Percentiles rank a stretch among this genome's conserved stretches.
Evolutionary conservation across 1,139 yeast genomes (phyloP).

Genomic region (Nakaseomyces bracarensis): DNA sequence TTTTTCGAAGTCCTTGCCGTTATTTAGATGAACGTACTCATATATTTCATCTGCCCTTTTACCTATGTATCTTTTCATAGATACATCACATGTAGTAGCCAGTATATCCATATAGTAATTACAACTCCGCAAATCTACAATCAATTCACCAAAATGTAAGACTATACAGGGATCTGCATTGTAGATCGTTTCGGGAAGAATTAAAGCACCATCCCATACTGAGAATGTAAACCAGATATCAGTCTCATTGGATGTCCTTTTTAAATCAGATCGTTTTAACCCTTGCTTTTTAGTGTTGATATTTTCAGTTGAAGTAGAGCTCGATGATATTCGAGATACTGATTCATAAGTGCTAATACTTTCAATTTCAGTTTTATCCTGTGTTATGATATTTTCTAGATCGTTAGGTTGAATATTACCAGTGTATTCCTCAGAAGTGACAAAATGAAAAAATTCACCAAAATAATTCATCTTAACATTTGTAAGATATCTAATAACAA

Average conservation of each 20-base stretch:
- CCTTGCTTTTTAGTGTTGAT: conserved; percentile 10
- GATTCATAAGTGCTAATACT: not conserved
- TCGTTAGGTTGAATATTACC: conserved; percentile 15
- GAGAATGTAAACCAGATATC: conserved; percentile 69
- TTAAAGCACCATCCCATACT: conserved; percentile 58
- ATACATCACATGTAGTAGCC: conserved; percentile 30
- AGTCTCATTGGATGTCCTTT: conserved; percentile 59
- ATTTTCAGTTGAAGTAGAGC: conserved; percentile 2
- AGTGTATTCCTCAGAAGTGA: conserved; percentile 74
- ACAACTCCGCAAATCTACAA: conserved; percentile 75
- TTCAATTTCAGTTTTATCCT: not conserved
- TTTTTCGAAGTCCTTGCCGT: conserved; percentile 12
- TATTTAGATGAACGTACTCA: conserved; percentile 30
- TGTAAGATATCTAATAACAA: conserved; percentile 64
- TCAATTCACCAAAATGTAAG: conserved; percentile 55
- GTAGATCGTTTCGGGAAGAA: conserved; percentile 68
- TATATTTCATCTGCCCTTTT: conserved; percentile 47
- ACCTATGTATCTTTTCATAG: conserved; percentile 30
- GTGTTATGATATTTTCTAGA: conserved; percentile 6
- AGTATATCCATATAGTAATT: conserved; percentile 86
- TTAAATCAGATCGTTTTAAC: conserved; percentile 29
- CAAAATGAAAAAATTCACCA: conserved; percentile 77
- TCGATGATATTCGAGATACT: conserved; percentile 2
- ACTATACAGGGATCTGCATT: conserved; percentile 56
- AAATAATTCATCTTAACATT: conserved; percentile 81